These are phyloP conservation scores for Boletus patriciae DNA, from an alignment of 768 basidiomycete species.

Conservation along the genomic window DNA sequence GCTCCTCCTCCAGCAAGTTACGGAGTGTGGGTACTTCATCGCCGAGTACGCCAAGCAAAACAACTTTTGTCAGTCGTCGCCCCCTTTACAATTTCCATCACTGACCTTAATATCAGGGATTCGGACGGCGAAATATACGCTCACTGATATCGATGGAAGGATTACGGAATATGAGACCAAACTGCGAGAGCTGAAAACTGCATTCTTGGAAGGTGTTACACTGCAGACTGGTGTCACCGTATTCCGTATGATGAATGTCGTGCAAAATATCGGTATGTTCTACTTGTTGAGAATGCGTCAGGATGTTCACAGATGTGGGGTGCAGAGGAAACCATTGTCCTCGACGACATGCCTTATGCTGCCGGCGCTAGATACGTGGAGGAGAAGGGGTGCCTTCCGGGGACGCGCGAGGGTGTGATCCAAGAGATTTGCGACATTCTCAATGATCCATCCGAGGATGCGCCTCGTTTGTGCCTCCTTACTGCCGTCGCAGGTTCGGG, in stretches of 20 bases:
- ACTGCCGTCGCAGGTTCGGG: constrained; percentile 27
- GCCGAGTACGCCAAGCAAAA: not conserved
- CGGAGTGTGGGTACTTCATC: too few species aligned
- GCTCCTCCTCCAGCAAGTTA: too few species aligned
- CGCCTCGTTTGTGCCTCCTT: constrained; percentile 14
- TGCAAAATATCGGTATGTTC: constrained; percentile 1
- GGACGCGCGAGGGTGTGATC: too few species aligned
- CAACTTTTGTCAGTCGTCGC: not conserved
- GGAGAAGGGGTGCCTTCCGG: too few species aligned
- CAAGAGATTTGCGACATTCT: too few species aligned
- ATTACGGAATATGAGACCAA: not conserved
- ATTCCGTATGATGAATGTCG: constrained; percentile 9
- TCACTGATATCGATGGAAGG: not conserved
- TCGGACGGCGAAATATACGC: not conserved
- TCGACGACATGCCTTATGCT: constrained; percentile 9
- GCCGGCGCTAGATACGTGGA: too few species aligned
- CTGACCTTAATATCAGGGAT: not conserved
- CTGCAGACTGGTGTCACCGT: not conserved
- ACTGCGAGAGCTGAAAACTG: not conserved
- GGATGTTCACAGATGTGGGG: not conserved
- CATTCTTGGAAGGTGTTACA: not conserved
- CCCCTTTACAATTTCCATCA: not conserved
- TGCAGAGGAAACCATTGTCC: constrained; percentile 9
- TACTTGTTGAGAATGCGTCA: not conserved
- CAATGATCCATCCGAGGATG: not conserved